Percentiles rank a stretch among this genome's conserved stretches.
These are phyloP conservation scores for Tricholoma sp. DNA, from an alignment of 768 basidiomycete species.

Conservation along the genomic window DNA sequence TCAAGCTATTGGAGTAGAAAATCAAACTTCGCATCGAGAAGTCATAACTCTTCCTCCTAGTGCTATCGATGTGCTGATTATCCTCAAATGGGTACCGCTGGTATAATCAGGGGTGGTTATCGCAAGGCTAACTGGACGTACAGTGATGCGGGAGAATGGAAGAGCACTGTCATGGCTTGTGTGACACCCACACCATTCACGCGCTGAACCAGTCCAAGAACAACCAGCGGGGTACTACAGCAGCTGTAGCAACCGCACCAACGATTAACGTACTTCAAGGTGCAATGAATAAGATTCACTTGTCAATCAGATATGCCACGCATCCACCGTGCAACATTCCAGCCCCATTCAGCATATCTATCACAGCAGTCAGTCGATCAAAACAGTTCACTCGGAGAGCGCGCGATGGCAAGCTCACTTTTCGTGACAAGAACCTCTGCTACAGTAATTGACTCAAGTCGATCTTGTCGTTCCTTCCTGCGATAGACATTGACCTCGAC, in stretches of 20 bases:
- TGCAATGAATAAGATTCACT: constrained; percentile 32
- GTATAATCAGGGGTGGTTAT: constrained; percentile 1
- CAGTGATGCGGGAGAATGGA: constrained; percentile 64
- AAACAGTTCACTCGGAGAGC: not conserved
- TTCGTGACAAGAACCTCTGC: constrained; percentile 61
- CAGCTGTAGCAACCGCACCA: constrained; percentile 34
- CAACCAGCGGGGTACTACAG: constrained; percentile 63
- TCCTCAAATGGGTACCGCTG: constrained; percentile 56
- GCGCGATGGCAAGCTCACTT: constrained; percentile 33
- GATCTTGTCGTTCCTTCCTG: constrained; percentile 41
- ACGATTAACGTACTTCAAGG: not conserved
- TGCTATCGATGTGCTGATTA: constrained; percentile 59
- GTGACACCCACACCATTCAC: constrained; percentile 73
- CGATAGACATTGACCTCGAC: constrained; percentile 51
- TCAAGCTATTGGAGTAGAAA: constrained; percentile 4
- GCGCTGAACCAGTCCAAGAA: constrained; percentile 53
- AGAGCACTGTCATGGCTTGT: constrained; percentile 63
- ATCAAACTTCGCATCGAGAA: constrained; percentile 61
- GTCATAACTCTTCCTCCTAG: constrained; percentile 69
- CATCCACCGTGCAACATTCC: constrained; percentile 77
- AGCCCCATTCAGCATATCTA: constrained; percentile 73
- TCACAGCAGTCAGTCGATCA: constrained; percentile 3
- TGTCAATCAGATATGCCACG: constrained; percentile 69
- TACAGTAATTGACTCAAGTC: constrained; percentile 55
- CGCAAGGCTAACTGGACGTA: constrained; percentile 27